Evolutionary conservation across 176 grass and related monocot species (phyloP).

Genomic region (Oryza longistaminata): DNA sequence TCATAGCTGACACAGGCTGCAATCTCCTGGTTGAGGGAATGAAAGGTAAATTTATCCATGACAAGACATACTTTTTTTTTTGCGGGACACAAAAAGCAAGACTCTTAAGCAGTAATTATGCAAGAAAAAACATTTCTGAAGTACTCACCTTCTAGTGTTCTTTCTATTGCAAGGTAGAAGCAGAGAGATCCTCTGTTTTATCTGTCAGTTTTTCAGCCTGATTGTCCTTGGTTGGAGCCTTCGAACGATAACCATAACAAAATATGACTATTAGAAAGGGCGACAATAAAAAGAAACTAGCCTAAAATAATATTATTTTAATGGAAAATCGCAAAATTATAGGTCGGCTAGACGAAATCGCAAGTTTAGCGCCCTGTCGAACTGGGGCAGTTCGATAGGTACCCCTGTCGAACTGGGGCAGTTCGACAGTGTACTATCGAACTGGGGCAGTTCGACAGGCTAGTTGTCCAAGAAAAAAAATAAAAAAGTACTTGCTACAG

Average conservation of each 20-base stretch:
- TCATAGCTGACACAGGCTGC: constrained; percentile 46
- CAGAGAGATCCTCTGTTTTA: constrained; percentile 2
- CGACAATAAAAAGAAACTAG: neutral
- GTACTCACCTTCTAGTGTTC: constrained; percentile 51
- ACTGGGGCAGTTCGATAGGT: too few relatives aligned
- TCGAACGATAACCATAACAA: neutral
- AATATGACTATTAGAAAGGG: constrained; percentile 19
- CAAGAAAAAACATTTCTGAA: constrained; percentile 6
- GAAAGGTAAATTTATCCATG: neutral
- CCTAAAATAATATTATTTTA: too few relatives aligned
- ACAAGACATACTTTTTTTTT: neutral
- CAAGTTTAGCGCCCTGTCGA: too few relatives aligned
- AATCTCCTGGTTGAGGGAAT: constrained; percentile 51
- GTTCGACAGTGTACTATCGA: too few relatives aligned
- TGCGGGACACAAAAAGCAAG: neutral
- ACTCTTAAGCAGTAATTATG: neutral
- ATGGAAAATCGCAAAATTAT: too few relatives aligned
- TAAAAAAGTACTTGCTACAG: too few relatives aligned
- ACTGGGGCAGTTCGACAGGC: too few relatives aligned
- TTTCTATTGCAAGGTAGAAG: constrained; percentile 16
- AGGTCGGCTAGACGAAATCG: too few relatives aligned
- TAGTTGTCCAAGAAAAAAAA: too few relatives aligned
- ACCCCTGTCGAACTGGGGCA: too few relatives aligned
- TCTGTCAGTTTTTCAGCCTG: constrained; percentile 5
- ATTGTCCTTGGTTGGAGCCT: constrained; percentile 35